These are phyloP conservation scores for Colletotrichum lupini DNA, from an alignment of 2,329 filamentous ascomycete species.

Conservation along the genomic window DNA sequence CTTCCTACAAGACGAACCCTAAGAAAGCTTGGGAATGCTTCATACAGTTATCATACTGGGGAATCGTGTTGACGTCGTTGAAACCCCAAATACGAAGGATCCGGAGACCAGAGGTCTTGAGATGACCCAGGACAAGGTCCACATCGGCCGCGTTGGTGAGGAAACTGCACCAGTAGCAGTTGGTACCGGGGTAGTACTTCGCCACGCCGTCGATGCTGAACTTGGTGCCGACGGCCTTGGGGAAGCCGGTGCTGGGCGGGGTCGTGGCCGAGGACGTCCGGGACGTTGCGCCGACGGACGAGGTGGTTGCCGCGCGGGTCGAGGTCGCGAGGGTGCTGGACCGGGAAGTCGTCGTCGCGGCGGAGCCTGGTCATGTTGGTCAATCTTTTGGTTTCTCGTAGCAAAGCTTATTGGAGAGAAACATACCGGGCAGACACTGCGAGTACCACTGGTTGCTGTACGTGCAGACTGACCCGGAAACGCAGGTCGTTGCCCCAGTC, in stretches of 20 bases:
- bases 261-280: slow-evolving; percentile 21
- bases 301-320: slow-evolving; percentile 21
- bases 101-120: slow-evolving; percentile 62
- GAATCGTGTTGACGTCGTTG: slow-evolving; percentile 62
- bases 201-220: slow-evolving; percentile 58
- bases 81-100: slow-evolving; percentile 72
- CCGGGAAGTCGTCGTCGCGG: slow-evolving; percentile 29
- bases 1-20: background rate
- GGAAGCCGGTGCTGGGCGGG: slow-evolving; percentile 38
- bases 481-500: slow-evolving; percentile 56
- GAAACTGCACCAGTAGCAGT: slow-evolving; percentile 68
- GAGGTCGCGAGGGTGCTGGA: slow-evolving; percentile 31
- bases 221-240: slow-evolving; percentile 41
- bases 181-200: slow-evolving; percentile 64
- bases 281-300: slow-evolving; percentile 29
- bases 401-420: slow-evolving; percentile 11
- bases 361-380: background rate
- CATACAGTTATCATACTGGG: slow-evolving; percentile 42
- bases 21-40: slow-evolving; percentile 46
- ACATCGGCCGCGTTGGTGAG: slow-evolving; percentile 66
- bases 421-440: slow-evolving; percentile 47
- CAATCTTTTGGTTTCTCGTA: too few relatives aligned
- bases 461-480: slow-evolving; percentile 50
- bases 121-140: slow-evolving; percentile 61
- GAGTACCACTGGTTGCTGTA: slow-evolving; percentile 50